Evolutionary conservation across 1,284 basidiomycete species (phyloP).

Genomic region (Sporisorium sorghi): DNA sequence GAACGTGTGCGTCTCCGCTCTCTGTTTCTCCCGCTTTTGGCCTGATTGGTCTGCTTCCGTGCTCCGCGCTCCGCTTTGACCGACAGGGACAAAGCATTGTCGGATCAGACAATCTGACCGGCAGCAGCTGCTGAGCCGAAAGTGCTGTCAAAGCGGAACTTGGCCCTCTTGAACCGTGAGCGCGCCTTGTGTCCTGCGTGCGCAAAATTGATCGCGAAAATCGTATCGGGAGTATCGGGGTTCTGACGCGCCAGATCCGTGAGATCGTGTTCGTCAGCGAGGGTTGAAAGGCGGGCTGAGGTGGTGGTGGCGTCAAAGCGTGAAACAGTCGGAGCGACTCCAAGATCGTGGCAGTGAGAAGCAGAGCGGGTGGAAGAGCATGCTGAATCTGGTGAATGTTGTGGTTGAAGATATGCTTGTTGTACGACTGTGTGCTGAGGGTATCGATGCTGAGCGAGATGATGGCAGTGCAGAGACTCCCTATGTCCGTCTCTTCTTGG

Average conservation of each 20-base stretch:
- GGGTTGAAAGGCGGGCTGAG: neutral
- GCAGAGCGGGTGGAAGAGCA: no score
- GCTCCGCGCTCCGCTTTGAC: neutral
- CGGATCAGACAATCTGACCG: neutral
- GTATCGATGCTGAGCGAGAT: constrained; percentile 12
- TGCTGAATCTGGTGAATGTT: no score
- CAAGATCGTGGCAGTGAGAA: neutral
- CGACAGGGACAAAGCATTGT: neutral
- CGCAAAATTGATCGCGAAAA: constrained; percentile 14
- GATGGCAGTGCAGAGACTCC: neutral
- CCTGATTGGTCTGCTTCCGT: neutral
- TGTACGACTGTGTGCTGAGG: neutral
- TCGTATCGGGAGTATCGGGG: neutral
- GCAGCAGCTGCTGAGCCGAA: neutral
- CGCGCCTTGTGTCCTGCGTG: neutral
- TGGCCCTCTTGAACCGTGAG: neutral
- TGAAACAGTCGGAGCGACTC: neutral
- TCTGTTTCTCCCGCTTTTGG: neutral
- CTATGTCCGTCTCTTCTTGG: constrained; percentile 41
- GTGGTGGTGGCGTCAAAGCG: neutral
- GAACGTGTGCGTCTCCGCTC: neutral
- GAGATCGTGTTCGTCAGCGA: neutral
- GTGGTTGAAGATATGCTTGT: no score
- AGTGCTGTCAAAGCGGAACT: neutral
- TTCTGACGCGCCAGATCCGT: neutral